Evolutionary conservation across 495 filamentous ascomycete species (phyloP), one percentile per base, ranked within the genome.

Genomic region (Podospora australis): DNA sequence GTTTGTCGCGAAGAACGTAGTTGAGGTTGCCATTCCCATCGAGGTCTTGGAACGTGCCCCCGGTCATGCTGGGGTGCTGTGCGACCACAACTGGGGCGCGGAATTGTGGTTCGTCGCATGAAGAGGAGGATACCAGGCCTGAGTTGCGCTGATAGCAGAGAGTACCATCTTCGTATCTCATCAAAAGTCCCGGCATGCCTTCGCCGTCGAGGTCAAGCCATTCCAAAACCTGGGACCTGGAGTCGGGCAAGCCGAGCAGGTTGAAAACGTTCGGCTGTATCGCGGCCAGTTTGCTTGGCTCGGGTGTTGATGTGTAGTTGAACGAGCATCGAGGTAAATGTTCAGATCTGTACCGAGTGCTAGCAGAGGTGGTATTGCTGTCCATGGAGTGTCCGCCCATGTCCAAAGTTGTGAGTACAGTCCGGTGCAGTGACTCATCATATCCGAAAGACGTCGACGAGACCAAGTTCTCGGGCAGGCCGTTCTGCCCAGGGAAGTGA

Each of bases 401-500:
- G 4, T 10, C 16, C 4, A 13, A 4, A 4, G 30, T 13, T 3
- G 3, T 13, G 4, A 34, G 3, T 4, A 34, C 13, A 14, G 30
- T 4, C 3, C 4, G 11, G 4, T 34, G 3, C 3, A 14, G 3
- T 34, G 30, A 34, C 16, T 34, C 30, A 5, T 5, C 3, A 14
- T 34, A 34, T 4, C 3, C 30, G 30, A 34, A 13, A 3, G 13
- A 3, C 11, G 30, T 5, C 6, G 26, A 6, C 3, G 30, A 34
- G 3, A 13, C 30, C 3, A 34, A 10, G 30, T n/a, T n/a, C n/a
- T n/a, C n/a, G n/a, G n/a, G n/a, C n/a, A 34, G 3, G 10, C 10
- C 10, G 3, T 34, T 13, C 30, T 11, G 3, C 30, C 30, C 3
- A 34, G 4, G 57, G 26, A 71, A 57, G 44, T 62, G 52, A 29